Base-by-base conservation (phyloP, 2,329 filamentous ascomycete genomes). In the Aspergillus ochraceoroseus region DNA sequence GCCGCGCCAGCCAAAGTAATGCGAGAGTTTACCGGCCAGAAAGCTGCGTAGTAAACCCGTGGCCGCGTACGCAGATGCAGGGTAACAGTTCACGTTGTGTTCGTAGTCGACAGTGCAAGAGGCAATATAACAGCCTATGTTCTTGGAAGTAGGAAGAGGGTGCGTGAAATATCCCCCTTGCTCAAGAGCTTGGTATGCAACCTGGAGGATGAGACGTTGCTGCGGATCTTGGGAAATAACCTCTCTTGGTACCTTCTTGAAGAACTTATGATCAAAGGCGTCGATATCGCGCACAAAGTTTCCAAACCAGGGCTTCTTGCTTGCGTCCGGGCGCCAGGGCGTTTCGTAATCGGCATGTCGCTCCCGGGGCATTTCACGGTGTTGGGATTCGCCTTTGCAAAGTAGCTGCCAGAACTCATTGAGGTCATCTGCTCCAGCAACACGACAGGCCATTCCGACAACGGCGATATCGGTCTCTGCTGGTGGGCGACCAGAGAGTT, bases 1-100 rank as follows among this genome's bases (percentile, higher is more conserved):
- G 1, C 70, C 70, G 2, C 56, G 62, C 49, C 68, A 70, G 0
- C 66, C 62, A 32, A 71, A 71, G 36, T 64, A 58, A 41, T 71
- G 68, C 20, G 60, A 65, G 28, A 72, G 18, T 12, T 56, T 55
- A 3, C 57, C 59, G 3, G 49, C 46, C 6, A 60, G 34, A 29
- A 62, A 62, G 7, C 53, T 50, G 0, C 47, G 32, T n/a, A 58
- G 39, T 1, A 51, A 49, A 0, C 60, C 60, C 0, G 53, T 54
- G 7, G 61, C 60, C 0, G 64, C 52, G 34, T 60, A 74, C 0
- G 67, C 64, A 12, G 51, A 65, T 1, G 65, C 29, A 0, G 56
- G 29, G 23, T 71, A 54, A 19, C 59, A 62, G 1, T 58, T 57
- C 1, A 69, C 46, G 34, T 73, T 71, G 23, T 62, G 32, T 12